A percentile compares a stretch with the other conserved stretches of the same genome.
Conservation (phyloP, 441 rosid species). For the Mallotus japonicus region DNA sequence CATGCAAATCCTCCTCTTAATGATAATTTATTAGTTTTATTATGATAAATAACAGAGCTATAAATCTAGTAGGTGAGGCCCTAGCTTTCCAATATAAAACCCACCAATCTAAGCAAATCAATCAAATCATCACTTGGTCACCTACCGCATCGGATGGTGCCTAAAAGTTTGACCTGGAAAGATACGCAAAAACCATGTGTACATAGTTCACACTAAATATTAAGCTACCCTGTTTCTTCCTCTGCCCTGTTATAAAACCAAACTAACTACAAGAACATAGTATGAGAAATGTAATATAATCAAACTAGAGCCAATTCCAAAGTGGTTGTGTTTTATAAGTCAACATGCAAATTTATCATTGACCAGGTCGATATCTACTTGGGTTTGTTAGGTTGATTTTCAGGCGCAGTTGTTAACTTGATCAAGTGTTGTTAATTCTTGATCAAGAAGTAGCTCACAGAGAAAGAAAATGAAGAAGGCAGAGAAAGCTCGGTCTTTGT, state of each 20-base stretch:
- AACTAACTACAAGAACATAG: neutral
- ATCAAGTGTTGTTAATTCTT: neutral
- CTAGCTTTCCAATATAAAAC: neutral
- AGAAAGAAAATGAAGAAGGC: slow-evolving; percentile 35
- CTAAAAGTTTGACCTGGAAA: neutral
- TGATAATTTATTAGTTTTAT: no score
- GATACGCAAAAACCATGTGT: neutral
- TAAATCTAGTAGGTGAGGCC: neutral
- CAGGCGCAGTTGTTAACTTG: neutral
- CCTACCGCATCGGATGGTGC: neutral
- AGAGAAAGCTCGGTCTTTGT: slow-evolving; percentile 48
- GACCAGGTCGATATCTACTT: neutral
- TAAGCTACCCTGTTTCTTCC: neutral
- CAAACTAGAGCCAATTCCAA: neutral
- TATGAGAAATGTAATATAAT: neutral
- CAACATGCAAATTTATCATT: slow-evolving; percentile 26
- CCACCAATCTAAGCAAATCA: neutral
- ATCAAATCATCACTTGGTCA: neutral
- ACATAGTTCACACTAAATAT: neutral
- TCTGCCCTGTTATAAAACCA: neutral
- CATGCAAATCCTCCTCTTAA: no score
- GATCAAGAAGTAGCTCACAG: neutral
- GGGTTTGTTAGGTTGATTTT: neutral
- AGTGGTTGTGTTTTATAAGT: neutral
- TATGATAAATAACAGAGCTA: neutral